Percentiles rank a stretch among this genome's conserved stretches.
Conservation (phyloP, 768 basidiomycete genomes). For the Hebeloma cylindrosporum region DNA sequence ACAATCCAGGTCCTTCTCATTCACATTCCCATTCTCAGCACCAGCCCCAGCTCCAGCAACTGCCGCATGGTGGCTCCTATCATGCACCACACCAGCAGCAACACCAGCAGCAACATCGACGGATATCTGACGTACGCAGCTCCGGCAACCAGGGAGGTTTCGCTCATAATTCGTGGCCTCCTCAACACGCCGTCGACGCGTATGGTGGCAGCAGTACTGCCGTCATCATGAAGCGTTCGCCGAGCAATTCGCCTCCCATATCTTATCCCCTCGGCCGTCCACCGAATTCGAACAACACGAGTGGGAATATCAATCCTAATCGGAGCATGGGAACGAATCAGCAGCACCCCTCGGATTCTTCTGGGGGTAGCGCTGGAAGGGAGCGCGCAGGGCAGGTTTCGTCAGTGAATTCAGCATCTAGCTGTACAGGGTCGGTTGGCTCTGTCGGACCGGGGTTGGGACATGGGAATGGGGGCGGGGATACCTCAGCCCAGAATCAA, state of each 20-base stretch:
- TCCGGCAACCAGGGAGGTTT: conserved; percentile 14
- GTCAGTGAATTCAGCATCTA: too few relatives aligned
- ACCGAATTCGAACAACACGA: conserved; percentile 11
- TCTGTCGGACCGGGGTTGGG: conserved; percentile 17
- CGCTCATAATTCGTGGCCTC: conserved; percentile 20
- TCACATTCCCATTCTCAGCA: conserved; percentile 22
- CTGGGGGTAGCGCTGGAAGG: too few relatives aligned
- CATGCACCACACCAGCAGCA: conserved; percentile 22
- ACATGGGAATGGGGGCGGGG: conserved; percentile 21
- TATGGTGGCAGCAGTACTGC: conserved; percentile 21
- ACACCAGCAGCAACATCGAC: conserved; percentile 27
- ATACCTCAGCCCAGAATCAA: conserved; percentile 7
- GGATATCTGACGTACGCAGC: conserved; percentile 34
- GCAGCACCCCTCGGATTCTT: conserved; percentile 10
- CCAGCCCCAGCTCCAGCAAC: conserved; percentile 19
- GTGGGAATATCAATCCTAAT: conserved; percentile 13
- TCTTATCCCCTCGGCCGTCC: conserved; percentile 23
- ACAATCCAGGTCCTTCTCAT: conserved; percentile 26
- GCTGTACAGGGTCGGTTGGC: conserved; percentile 15
- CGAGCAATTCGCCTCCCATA: conserved; percentile 26
- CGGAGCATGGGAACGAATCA: conserved; percentile 14
- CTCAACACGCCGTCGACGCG: conserved; percentile 28
- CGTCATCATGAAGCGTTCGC: conserved; percentile 21
- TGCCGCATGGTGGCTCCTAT: conserved; percentile 17
- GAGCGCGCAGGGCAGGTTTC: too few relatives aligned